These are phyloP conservation scores for Stagonosporopsis vannaccii DNA, from an alignment of 2,329 filamentous ascomycete genomes.

Conservation along the genomic window DNA sequence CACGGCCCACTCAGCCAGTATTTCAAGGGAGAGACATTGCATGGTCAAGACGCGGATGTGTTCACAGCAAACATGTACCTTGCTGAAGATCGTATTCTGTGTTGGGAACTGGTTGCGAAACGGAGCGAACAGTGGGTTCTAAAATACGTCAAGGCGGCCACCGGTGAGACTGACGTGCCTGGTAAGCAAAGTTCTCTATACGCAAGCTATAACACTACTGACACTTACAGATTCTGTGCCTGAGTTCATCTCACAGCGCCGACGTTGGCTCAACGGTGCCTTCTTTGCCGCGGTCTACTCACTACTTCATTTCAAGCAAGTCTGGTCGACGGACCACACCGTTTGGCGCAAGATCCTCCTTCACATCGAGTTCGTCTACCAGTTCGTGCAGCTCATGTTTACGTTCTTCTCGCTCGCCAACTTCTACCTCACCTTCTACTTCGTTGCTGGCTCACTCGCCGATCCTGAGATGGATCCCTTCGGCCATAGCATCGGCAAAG, in stretches of 20 bases:
- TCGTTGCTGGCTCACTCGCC: constrained; percentile 88
- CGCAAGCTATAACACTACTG: constrained; percentile 4
- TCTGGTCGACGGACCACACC: constrained; percentile 93
- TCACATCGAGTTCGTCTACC: constrained; percentile 94
- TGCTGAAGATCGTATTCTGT: constrained; percentile 87
- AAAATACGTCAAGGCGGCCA: constrained; percentile 97
- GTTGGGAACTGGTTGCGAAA: constrained; percentile 96
- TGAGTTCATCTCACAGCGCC: constrained; percentile 95
- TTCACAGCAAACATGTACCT: constrained; percentile 98
- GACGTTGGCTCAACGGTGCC: constrained; percentile 96
- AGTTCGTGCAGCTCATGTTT: constrained; percentile 90
- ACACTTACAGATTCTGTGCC: constrained; percentile 75
- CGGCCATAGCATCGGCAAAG: constrained; percentile 80
- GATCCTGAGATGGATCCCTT: constrained; percentile 87
- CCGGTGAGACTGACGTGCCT: constrained; percentile 96
- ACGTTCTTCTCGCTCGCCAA: constrained; percentile 98
- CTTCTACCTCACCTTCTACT: constrained; percentile 99
- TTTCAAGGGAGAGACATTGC: constrained; percentile 97
- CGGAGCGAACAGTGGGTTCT: constrained; percentile 93
- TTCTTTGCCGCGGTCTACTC: constrained; percentile 99
- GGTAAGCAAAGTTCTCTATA: constrained; percentile 63
- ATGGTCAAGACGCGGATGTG: constrained; percentile 94
- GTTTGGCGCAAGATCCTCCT: constrained; percentile 87
- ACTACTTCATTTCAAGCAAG: constrained; percentile 90
- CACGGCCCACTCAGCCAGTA: constrained; percentile 96